Base-by-base conservation (phyloP, 2,329 filamentous ascomycete species). In the Xylaria hypoxylon region DNA sequence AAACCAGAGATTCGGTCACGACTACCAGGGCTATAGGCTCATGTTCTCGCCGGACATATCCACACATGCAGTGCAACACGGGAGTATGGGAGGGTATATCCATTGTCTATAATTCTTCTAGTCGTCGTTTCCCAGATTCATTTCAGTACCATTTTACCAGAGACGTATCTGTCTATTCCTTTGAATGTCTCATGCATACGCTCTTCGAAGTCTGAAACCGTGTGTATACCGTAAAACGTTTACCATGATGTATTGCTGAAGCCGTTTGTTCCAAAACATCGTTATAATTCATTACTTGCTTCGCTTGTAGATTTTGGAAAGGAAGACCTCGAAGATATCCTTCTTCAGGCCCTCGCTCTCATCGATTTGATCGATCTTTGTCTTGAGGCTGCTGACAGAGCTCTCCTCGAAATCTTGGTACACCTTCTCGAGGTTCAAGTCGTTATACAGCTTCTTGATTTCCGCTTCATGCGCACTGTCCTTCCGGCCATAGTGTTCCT, bases 251-350 rank as follows among this genome's bases (percentile, higher is more conserved):
- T 24, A 53, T n/a, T 59, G 47, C 48, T 15, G 3, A 47, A 22
- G 15, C 11, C 38, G 2, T 26, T 47, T 10, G 28, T 53, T 17
- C 11, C n/a, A 35, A 52, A 31, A 38, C n/a, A 24, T 11, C 19
- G 33, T 33, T 45, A 28, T 58, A 44, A 56, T 51, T 28, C 10
- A 42, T 80, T 92, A 98, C 83, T 97, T 98, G 87, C 89, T 96
- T 78, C 96, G 88, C 89, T 97, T 97, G 88, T 98, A 98, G 78
- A 99, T 98, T 88, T 99, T 99, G 80, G 86, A 85, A 71, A 99
- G 84, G 86, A 98, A 99, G 50, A 88, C 87, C 75, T 97, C 91
- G 73, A 98, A 97, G 45, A 98, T 88, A 66, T 86, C 87, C 87
- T 93, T 96, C 87, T 96, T 97, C 76, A 99, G 82, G 17, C 96